Base-by-base conservation (phyloP, 306 rosid species). In the Datisca glomerata region DNA sequence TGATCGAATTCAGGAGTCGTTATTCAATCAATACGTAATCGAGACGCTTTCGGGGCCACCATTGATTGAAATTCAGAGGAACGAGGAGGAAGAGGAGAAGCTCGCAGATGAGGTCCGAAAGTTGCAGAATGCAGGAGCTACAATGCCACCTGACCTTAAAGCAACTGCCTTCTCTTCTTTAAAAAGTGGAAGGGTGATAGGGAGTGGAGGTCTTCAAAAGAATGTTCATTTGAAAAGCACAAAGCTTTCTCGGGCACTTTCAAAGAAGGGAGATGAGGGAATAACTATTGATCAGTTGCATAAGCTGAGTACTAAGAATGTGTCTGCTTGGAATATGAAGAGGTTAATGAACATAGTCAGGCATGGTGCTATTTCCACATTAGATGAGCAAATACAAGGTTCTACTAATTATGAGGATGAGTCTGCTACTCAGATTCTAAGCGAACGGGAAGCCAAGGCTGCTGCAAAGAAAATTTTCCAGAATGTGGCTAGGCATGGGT, bases 261-360 rank as follows among this genome's bases (percentile, higher is more conserved):
- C 80, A 7, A 72, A 56, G 73, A 73, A 25, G 19, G 38, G 49
- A 3, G 80, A 66, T 6, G 93, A 81, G 8, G 86, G 65, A 1
- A 86, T 86, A 37, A 75, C 80, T 12, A 72, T 86, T 23, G 94
- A 73, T 67, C 80, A 78, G 36, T 49, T 86, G 46, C 91, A 81
- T 47, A 81, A 49, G 74, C 59, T 78, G 47, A 86, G 76, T 67
- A 78, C 70, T 0, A 75, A 72, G 51, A 86, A 86, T 56, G 68
- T 86, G 3, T 86, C 96, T 15, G 94, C 96, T 0, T 86, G 96
- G 96, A 86, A 86, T 48, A 86, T 86, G 96, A 86, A 86, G 66
- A 78, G 96, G 67, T 56, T 86, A 18, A 72, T 86, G 62, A 81
- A 65, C 46, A 78, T 81, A 20, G 86, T 86, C 44, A 57, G 80